phyloP scores from a whole-genome alignment of 345 rosid genomes.

The Eucalyptus grandis region DNA sequence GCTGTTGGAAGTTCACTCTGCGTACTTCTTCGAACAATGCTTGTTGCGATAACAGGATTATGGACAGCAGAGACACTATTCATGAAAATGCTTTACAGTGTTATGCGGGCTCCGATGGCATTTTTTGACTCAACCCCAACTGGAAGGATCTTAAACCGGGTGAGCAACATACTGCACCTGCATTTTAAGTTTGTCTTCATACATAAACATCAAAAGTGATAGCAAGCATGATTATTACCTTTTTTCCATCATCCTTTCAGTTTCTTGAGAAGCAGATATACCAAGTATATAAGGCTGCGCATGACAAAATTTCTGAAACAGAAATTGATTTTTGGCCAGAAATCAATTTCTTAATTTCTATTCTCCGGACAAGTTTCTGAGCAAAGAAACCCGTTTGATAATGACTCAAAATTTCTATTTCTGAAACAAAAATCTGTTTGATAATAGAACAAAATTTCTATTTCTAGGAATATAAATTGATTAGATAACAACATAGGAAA shows the following conservation, averaged over 20 bases:
- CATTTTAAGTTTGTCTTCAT: background rate
- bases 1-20: conserved; percentile 63
- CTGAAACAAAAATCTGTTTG: no score
- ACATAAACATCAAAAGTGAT: background rate
- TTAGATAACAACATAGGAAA: no score
- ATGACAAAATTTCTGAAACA: no score
- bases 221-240: background rate
- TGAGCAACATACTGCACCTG: conserved; percentile 9
- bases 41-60: conserved; percentile 61
- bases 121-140: conserved; percentile 94
- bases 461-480: no score
- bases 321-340: no score
- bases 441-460: no score
- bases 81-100: conserved; percentile 58
- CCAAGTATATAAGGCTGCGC: background rate
- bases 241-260: background rate
- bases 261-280: background rate
- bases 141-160: conserved; percentile 91
- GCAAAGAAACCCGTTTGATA: no score
- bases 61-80: conserved; percentile 72
- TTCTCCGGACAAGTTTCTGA: no score
- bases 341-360: no score
- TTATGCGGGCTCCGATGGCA: conserved; percentile 81
- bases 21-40: conserved; percentile 56
- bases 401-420: no score